Evolutionary conservation across 176 grass and related monocot species (phyloP).

Genomic region (sorghum (Sorghum bicolor)): Sorghum_bicolor_NCBIv3 NC_012873.2:45228001-45228500

Average conservation of each 20-base stretch:
- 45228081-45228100: conserved; percentile 87
- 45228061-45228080: conserved; percentile 76
- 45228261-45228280: conserved; percentile 3
- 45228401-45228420: conserved; percentile 8
- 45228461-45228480: not conserved
- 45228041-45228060: conserved; percentile 21
- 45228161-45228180: conserved; percentile 99
- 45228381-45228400: conserved; percentile 8
- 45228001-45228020: not conserved
- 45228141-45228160: conserved; percentile 74
- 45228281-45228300: not conserved
- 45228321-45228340: not conserved
- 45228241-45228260: conserved; percentile 8
- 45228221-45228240: too few species aligned
- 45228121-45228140: conserved; percentile 57
- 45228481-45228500: not conserved
- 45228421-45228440: not conserved
- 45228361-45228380: not conserved
- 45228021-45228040: conserved; percentile 36
- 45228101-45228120: conserved; percentile 93
- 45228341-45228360: not conserved
- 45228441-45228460: not conserved
- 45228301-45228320: not conserved
- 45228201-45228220: too few species aligned
- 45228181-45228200: too few species aligned